Evolutionary conservation across 352 stramenopile species (phyloP).

Genomic region (Pythium myriotylum): DNA sequence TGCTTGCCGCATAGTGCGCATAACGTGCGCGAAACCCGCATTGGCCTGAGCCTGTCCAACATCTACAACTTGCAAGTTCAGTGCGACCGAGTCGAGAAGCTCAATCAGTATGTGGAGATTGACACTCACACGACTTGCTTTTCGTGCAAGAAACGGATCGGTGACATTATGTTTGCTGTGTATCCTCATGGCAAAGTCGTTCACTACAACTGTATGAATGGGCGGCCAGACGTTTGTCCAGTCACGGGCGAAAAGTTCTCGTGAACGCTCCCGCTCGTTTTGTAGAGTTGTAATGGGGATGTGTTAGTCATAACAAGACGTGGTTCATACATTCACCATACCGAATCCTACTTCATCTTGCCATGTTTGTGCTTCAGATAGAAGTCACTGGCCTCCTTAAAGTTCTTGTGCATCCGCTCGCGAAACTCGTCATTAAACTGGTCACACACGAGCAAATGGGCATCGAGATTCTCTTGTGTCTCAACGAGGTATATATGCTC

Average conservation of each 20-base stretch:
- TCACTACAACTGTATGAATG: slow-evolving; percentile 90
- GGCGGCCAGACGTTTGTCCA: slow-evolving; percentile 77
- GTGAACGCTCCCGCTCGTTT: slow-evolving; percentile 27
- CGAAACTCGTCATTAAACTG: slow-evolving; percentile 65
- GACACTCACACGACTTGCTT: slow-evolving; percentile 78
- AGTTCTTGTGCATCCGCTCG: slow-evolving; percentile 33
- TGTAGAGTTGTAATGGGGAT: slow-evolving; percentile 15
- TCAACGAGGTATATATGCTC: slow-evolving; percentile 68
- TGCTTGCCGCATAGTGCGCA: slow-evolving; percentile 78
- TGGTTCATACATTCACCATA: too few relatives aligned
- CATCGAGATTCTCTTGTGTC: slow-evolving; percentile 65
- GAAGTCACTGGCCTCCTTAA: slow-evolving; percentile 33
- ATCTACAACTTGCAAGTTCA: slow-evolving; percentile 91
- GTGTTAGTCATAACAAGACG: slow-evolving; percentile 12
- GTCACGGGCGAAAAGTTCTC: slow-evolving; percentile 83
- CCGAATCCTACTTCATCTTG: slow-evolving; percentile 3
- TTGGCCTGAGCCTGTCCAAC: slow-evolving; percentile 84
- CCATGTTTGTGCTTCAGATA: slow-evolving; percentile 25
- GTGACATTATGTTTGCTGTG: slow-evolving; percentile 87
- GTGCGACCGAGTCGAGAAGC: slow-evolving; percentile 80
- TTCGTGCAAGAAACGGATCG: slow-evolving; percentile 86
- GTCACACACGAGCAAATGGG: slow-evolving; percentile 70
- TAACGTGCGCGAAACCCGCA: slow-evolving; percentile 80
- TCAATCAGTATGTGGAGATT: slow-evolving; percentile 81
- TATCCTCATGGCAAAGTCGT: slow-evolving; percentile 87